A percentile compares a stretch with the other conserved stretches of the same genome.
phyloP scores from a whole-genome alignment of 768 basidiomycete species.

The Rhodotorula kratochvilovae region DNA sequence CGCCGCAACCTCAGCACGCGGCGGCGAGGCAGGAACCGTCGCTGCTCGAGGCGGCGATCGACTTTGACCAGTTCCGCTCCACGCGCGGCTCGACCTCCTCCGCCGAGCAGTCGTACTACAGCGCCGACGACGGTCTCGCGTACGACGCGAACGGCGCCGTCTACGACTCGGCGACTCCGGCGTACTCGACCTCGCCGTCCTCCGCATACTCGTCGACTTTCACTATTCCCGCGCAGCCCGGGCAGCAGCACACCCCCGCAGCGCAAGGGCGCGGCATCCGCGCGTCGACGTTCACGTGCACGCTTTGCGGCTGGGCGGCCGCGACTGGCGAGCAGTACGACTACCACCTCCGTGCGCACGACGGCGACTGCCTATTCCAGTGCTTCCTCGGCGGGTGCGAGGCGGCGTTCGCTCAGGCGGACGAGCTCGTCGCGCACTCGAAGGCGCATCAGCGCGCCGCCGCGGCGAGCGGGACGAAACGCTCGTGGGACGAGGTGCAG shows the following conservation, averaged over 20 bases:
- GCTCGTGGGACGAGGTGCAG: background rate
- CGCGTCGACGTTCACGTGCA: background rate
- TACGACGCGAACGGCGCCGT: no score
- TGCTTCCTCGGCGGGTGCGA: constrained; percentile 10
- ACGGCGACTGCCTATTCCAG: constrained; percentile 19
- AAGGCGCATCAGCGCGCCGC: background rate
- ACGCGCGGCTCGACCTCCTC: background rate
- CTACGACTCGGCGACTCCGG: background rate
- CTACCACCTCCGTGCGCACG: constrained; percentile 10
- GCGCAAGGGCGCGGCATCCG: background rate
- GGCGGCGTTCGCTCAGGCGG: background rate
- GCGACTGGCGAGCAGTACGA: background rate
- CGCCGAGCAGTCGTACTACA: background rate
- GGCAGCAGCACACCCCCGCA: no score
- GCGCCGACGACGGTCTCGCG: background rate
- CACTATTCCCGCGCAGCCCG: background rate
- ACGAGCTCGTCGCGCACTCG: background rate
- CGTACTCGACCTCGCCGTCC: background rate
- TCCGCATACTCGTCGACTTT: background rate
- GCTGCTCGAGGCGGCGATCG: background rate
- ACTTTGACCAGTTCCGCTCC: background rate
- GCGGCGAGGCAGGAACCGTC: background rate
- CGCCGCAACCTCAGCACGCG: background rate
- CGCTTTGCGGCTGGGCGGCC: background rate
- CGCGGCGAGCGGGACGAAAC: background rate